Evolutionary conservation across 331 rosid genomes (phyloP).

Genomic region (Malus hybrid): DNA sequence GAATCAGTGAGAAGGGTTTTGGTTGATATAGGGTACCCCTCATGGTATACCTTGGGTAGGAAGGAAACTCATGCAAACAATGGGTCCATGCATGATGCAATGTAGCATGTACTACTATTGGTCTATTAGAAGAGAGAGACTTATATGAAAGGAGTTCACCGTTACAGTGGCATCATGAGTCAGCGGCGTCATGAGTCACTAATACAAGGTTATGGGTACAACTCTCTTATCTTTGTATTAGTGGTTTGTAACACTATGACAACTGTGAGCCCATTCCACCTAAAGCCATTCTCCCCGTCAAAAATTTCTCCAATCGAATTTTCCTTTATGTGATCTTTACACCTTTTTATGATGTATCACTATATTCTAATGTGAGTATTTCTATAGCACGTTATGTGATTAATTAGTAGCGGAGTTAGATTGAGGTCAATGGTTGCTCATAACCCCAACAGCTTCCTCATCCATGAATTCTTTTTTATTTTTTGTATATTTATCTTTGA

Average conservation of each 20-base stretch:
- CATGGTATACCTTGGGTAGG: no score
- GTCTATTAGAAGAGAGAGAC: no score
- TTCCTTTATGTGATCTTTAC: neutral
- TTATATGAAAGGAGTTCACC: no score
- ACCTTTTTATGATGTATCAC: neutral
- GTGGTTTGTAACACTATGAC: neutral
- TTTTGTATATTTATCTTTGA: no score
- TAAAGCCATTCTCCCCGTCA: neutral
- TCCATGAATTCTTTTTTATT: no score
- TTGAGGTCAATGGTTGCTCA: no score
- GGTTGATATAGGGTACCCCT: neutral
- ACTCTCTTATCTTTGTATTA: neutral
- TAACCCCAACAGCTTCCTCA: no score
- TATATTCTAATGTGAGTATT: no score
- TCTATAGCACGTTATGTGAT: no score
- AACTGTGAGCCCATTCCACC: no score
- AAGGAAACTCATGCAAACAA: neutral
- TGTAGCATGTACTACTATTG: no score
- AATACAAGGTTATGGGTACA: neutral
- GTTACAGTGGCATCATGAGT: neutral
- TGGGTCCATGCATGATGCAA: neutral
- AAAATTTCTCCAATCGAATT: neutral
- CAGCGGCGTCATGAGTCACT: neutral
- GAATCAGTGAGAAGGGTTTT: neutral
- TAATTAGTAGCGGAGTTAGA: no score